These are phyloP conservation scores for Hyphopichia khmerensis DNA, from an alignment of 1,139 yeast genomes.

Conservation along the genomic window DNA sequence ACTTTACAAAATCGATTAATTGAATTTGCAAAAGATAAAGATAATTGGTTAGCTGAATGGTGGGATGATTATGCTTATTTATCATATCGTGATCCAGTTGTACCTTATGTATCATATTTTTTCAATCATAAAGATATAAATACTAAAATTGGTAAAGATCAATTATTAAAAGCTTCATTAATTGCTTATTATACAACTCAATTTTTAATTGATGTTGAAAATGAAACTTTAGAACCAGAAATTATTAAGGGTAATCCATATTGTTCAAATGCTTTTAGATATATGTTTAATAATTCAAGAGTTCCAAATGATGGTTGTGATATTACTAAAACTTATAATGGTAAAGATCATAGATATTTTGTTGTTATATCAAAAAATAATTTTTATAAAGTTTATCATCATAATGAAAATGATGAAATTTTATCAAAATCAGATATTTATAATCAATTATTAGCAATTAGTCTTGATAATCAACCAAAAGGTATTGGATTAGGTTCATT, in stretches of 20 bases:
- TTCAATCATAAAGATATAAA: conserved; percentile 73
- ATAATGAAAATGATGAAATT: conserved; percentile 51
- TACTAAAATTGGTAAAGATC: conserved; percentile 62
- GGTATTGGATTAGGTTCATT: conserved; percentile 70
- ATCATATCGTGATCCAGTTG: conserved; percentile 89
- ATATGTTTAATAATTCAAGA: conserved; percentile 89
- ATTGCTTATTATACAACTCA: conserved; percentile 54
- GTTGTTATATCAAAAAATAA: conserved; percentile 74
- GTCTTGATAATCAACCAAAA: conserved; percentile 41
- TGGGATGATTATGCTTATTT: conserved; percentile 96
- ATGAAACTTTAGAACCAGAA: conserved; percentile 72
- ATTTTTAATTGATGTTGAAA: conserved; percentile 55
- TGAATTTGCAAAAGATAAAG: conserved; percentile 57
- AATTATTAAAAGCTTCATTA: conserved; percentile 71
- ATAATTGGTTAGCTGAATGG: conserved; percentile 89
- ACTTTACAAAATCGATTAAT: conserved; percentile 65
- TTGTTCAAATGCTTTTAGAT: conserved; percentile 91
- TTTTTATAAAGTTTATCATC: conserved; percentile 79
- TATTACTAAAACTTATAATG: conserved; percentile 51
- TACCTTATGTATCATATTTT: conserved; percentile 91
- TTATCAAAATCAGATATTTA: conserved; percentile 64
- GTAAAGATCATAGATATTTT: conserved; percentile 64
- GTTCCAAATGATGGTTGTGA: conserved; percentile 65
- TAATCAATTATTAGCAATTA: conserved; percentile 60
- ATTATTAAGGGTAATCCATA: conserved; percentile 76